A percentile compares a stretch with the other conserved stretches of the same genome.
phyloP scores from a whole-genome alignment of 306 rosid genomes.

The Dalbergia cochinchinensis region DNA sequence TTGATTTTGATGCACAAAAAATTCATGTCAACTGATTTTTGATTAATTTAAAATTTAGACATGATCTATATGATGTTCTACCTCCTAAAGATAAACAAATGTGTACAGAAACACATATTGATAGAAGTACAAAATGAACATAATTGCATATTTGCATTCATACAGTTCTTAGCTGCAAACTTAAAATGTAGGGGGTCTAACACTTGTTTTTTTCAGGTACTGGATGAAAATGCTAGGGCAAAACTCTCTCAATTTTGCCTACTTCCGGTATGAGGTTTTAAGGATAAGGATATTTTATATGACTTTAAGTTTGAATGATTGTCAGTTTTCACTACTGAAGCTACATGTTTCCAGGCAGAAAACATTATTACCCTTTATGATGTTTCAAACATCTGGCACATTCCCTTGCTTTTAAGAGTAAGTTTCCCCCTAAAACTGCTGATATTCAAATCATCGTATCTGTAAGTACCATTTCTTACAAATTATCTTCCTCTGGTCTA shows the following conservation, averaged over 20 bases:
- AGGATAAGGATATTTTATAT: constrained; percentile 30
- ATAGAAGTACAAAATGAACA: constrained; percentile 8
- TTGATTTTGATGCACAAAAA: no score
- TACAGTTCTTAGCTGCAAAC: constrained; percentile 4
- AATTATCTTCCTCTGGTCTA: constrained; percentile 50
- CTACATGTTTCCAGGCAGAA: constrained; percentile 66
- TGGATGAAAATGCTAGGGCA: constrained; percentile 69
- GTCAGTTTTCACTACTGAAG: constrained; percentile 41
- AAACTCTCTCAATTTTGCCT: constrained; percentile 92
- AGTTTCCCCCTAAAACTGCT: constrained; percentile 42
- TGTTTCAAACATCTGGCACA: constrained; percentile 96
- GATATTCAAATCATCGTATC: constrained; percentile 36
- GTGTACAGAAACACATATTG: background rate
- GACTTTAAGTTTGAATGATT: constrained; percentile 11
- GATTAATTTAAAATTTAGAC: no score
- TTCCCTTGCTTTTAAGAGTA: constrained; percentile 92
- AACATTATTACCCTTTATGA: constrained; percentile 91
- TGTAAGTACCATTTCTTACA: constrained; percentile 50
- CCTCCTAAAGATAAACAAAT: background rate
- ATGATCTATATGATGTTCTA: no score
- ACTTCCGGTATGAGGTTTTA: constrained; percentile 65
- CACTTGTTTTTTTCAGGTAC: constrained; percentile 61
- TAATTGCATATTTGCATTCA: constrained; percentile 11
- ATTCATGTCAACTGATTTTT: no score
- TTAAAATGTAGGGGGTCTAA: constrained; percentile 29